These are phyloP conservation scores for Ceratocystiopsis minuta DNA, from an alignment of 2,329 filamentous ascomycete species.

Conservation along the genomic window DNA sequence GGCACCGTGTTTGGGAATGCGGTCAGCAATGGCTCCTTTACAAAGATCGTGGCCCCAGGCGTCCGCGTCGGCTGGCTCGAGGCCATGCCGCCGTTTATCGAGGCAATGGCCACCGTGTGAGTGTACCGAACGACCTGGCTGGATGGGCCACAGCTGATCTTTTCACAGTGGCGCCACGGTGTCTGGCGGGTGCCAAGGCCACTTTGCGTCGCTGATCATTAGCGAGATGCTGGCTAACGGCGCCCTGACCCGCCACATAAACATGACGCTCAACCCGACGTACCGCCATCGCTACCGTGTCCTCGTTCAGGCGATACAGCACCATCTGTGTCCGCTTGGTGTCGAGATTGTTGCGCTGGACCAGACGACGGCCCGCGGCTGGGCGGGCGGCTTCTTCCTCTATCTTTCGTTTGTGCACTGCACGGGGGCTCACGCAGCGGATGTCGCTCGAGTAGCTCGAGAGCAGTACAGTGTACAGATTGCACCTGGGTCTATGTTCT, in stretches of 20 bases:
- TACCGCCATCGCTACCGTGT: not conserved
- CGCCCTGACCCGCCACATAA: conserved; percentile 34
- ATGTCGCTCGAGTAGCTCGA: too few relatives aligned
- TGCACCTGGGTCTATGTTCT: too few relatives aligned
- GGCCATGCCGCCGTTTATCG: conserved; percentile 35
- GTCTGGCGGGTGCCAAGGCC: conserved; percentile 15
- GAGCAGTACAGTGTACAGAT: too few relatives aligned
- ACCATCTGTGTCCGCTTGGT: conserved; percentile 2
- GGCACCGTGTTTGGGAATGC: conserved; percentile 44
- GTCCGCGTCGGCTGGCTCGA: conserved; percentile 46
- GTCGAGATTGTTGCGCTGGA: too few relatives aligned
- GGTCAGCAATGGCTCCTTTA: conserved; percentile 49
- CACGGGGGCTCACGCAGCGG: too few relatives aligned
- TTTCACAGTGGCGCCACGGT: conserved; percentile 11
- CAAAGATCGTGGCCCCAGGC: conserved; percentile 47
- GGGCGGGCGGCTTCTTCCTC: too few relatives aligned
- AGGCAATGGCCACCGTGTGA: conserved; percentile 30
- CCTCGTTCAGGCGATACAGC: conserved; percentile 5
- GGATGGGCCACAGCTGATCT: too few relatives aligned
- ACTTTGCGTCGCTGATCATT: conserved; percentile 14
- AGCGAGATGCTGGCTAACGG: conserved; percentile 33
- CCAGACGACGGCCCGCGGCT: too few relatives aligned
- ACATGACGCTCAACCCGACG: conserved; percentile 20
- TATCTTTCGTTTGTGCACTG: too few relatives aligned
- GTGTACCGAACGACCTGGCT: too few relatives aligned